Evolutionary conservation across 139 green algal genomes (phyloP).

Genomic region (Mesotaenium endlicherianum): DNA sequence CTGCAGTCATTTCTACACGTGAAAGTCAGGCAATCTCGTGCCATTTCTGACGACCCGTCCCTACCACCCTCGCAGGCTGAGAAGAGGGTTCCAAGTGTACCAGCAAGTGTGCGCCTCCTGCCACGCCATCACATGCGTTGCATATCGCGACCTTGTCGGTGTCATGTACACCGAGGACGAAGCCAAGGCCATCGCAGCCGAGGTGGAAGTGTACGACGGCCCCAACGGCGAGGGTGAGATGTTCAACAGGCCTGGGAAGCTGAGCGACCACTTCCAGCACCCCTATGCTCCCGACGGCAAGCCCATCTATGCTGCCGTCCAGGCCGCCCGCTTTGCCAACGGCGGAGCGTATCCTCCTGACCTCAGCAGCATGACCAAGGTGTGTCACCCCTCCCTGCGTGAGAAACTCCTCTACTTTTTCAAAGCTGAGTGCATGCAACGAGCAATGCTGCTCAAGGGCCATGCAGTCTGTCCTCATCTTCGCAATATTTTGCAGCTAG

Average conservation of each 20-base stretch:
- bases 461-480: too few relatives aligned
- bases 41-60: too few relatives aligned
- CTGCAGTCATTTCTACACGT: too few relatives aligned
- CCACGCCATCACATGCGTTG: slow-evolving; percentile 88
- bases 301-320: slow-evolving; percentile 91
- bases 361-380: slow-evolving; percentile 91
- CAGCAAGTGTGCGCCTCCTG: slow-evolving; percentile 91
- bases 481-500: too few relatives aligned
- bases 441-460: too few relatives aligned
- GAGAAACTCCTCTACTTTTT: neutral
- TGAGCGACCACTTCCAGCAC: slow-evolving; percentile 82
- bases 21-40: too few relatives aligned
- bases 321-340: slow-evolving; percentile 89
- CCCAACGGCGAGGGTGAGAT: slow-evolving; percentile 98
- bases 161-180: slow-evolving; percentile 98
- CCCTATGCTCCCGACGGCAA: slow-evolving; percentile 84
- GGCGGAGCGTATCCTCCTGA: slow-evolving; percentile 98
- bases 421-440: too few relatives aligned
- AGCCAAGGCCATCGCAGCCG: slow-evolving; percentile 86
- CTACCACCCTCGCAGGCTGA: slow-evolving; percentile 69
- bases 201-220: slow-evolving; percentile 88
- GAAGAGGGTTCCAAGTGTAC: slow-evolving; percentile 88
- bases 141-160: slow-evolving; percentile 93
- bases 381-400: neutral
- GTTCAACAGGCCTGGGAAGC: slow-evolving; percentile 84